phyloP scores from a whole-genome alignment of 805 yeast genomes.

The Scheffersomyces amazonensis region DNA sequence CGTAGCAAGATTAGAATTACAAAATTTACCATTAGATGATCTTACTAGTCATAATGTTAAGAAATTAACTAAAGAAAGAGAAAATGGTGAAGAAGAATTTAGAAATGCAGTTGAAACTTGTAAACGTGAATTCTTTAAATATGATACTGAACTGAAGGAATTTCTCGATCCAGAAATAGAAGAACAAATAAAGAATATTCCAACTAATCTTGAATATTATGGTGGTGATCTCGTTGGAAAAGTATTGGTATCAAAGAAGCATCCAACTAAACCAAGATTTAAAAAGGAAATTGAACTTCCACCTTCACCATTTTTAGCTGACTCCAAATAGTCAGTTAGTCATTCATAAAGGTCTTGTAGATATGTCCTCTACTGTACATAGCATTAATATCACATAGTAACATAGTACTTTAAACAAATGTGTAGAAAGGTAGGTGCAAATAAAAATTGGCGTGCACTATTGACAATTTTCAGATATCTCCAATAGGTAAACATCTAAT shows the following conservation, averaged over 20 bases:
- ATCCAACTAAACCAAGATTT: conserved; percentile 26
- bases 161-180: conserved; percentile 19
- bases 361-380: too few species aligned
- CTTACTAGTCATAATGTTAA: conserved; percentile 55
- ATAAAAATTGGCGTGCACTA: too few species aligned
- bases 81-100: conserved; percentile 54
- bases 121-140: conserved; percentile 33
- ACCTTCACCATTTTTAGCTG: conserved; percentile 27
- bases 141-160: conserved; percentile 25
- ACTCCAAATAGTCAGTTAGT: neutral
- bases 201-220: conserved; percentile 23
- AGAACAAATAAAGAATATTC: conserved; percentile 31
- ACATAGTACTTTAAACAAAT: too few species aligned
- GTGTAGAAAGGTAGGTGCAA: too few species aligned
- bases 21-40: conserved; percentile 48
- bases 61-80: conserved; percentile 44
- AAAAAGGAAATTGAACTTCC: conserved; percentile 20
- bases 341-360: too few species aligned
- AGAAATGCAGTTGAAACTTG: conserved; percentile 57
- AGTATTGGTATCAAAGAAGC: conserved; percentile 31
- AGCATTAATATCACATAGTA: too few species aligned
- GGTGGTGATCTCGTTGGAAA: conserved; percentile 21
- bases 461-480: too few species aligned
- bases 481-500: too few species aligned
- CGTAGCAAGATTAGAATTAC: conserved; percentile 76